Conservation (phyloP, 176 grass and related monocot species). For the Alopecurus myosuroides region DNA sequence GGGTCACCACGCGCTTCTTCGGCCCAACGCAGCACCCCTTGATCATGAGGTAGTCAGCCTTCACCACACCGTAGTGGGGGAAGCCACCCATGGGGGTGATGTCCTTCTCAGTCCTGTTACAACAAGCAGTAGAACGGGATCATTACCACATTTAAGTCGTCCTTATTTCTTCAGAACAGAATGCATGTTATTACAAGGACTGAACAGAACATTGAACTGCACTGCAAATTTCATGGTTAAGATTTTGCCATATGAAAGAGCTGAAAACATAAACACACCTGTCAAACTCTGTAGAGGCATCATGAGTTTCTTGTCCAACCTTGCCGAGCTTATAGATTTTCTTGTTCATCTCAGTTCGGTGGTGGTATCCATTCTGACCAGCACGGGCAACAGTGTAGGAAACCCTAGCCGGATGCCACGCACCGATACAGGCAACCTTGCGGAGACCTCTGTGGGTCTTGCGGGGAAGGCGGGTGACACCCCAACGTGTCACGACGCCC, state of each 20-base stretch:
- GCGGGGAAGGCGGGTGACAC: constrained; percentile 97
- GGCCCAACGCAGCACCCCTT: constrained; percentile 92
- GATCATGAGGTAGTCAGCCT: constrained; percentile 91
- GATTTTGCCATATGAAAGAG: not conserved
- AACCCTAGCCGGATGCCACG: constrained; percentile 93
- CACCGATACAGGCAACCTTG: constrained; percentile 96
- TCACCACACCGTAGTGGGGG: constrained; percentile 90
- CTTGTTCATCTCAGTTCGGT: constrained; percentile 94
- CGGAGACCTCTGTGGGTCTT: constrained; percentile 97
- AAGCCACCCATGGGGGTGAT: constrained; percentile 98
- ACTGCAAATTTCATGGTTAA: not conserved
- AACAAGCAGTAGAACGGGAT: not conserved
- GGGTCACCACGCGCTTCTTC: constrained; percentile 93
- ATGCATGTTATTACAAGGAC: not conserved
- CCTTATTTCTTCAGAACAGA: not conserved
- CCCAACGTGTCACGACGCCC: constrained; percentile 94
- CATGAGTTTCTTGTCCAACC: constrained; percentile 65
- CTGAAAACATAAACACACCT: constrained; percentile 26
- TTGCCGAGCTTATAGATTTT: constrained; percentile 94
- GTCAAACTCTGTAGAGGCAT: constrained; percentile 70
- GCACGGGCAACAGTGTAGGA: constrained; percentile 93
- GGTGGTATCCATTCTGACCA: constrained; percentile 93
- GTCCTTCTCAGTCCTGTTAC: constrained; percentile 89
- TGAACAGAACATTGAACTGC: not conserved
- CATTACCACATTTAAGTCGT: not conserved